Conservation (phyloP, 2,329 filamentous ascomycete species). For the Lachnellula hyalina region DNA sequence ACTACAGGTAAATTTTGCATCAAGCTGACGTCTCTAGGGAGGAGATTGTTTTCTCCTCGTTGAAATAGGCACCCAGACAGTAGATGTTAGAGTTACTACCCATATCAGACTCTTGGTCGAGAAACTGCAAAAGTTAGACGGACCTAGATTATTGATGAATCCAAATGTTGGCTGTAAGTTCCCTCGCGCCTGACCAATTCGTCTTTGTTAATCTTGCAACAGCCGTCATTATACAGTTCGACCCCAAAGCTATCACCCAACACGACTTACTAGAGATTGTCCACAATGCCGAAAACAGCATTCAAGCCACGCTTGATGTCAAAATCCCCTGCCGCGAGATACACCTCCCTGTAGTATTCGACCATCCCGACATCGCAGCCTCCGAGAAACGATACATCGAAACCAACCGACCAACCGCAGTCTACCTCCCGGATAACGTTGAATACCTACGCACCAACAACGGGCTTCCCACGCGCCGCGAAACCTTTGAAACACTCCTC, state of each 20-base stretch:
- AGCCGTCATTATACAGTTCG: constrained; percentile 41
- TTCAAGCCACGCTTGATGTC: constrained; percentile 24
- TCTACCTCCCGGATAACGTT: constrained; percentile 30
- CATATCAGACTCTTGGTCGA: constrained; percentile 14
- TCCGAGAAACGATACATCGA: constrained; percentile 27
- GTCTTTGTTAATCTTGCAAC: neutral
- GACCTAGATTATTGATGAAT: constrained; percentile 40
- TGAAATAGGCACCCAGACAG: constrained; percentile 16
- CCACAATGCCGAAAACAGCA: constrained; percentile 31
- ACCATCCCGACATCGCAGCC: constrained; percentile 27
- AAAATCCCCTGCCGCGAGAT: constrained; percentile 41
- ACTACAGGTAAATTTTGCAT: neutral
- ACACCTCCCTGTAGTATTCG: constrained; percentile 40
- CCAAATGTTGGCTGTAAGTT: constrained; percentile 42
- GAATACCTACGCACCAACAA: constrained; percentile 32
- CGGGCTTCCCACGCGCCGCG: constrained; percentile 29
- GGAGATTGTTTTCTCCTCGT: constrained; percentile 17
- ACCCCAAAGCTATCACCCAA: constrained; percentile 37
- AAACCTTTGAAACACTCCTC: constrained; percentile 32
- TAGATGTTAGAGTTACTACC: constrained; percentile 12
- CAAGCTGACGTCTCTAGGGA: constrained; percentile 5
- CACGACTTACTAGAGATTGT: constrained; percentile 34
- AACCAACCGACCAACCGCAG: constrained; percentile 26
- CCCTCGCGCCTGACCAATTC: constrained; percentile 21
- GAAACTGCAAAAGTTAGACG: constrained; percentile 27